phyloP scores from a whole-genome alignment of 2,329 filamentous ascomycete species.

The Coniella lustricola region DNA sequence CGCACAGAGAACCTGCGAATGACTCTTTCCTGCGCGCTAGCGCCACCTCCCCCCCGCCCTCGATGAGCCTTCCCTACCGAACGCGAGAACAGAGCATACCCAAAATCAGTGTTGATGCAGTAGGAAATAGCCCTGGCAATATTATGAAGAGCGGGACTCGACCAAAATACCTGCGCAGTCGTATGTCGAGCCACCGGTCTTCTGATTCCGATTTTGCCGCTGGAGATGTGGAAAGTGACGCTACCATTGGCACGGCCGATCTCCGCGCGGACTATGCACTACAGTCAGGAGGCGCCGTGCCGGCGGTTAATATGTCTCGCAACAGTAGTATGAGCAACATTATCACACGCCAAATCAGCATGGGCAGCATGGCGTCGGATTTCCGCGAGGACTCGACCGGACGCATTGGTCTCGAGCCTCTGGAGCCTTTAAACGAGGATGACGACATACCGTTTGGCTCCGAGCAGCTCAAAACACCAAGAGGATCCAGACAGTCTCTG shows the following conservation, averaged over 20 bases:
- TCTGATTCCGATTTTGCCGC: constrained; percentile 54
- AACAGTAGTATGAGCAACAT: constrained; percentile 40
- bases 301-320: constrained; percentile 44
- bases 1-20: constrained; percentile 9
- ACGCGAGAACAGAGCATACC: constrained; percentile 27
- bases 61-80: constrained; percentile 25
- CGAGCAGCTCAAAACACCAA: constrained; percentile 62
- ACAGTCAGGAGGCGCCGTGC: constrained; percentile 70
- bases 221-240: constrained; percentile 64
- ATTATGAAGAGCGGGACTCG: constrained; percentile 39
- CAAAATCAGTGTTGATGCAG: constrained; percentile 30
- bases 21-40: constrained; percentile 28
- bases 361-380: constrained; percentile 84
- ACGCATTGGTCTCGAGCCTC: constrained; percentile 35
- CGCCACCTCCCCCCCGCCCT: constrained; percentile 20
- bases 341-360: constrained; percentile 71
- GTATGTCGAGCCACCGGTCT: constrained; percentile 51
- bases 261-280: constrained; percentile 69
- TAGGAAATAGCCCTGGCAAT: constrained; percentile 38
- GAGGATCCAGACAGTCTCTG: constrained; percentile 46
- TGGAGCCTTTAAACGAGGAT: constrained; percentile 44
- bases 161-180: constrained; percentile 52
- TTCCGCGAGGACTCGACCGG: constrained; percentile 45
- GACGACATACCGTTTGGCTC: constrained; percentile 32
- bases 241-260: constrained; percentile 46